These are phyloP conservation scores for Solioccasus polychromus DNA, from an alignment of 768 basidiomycete species.

Conservation along the genomic window DNA sequence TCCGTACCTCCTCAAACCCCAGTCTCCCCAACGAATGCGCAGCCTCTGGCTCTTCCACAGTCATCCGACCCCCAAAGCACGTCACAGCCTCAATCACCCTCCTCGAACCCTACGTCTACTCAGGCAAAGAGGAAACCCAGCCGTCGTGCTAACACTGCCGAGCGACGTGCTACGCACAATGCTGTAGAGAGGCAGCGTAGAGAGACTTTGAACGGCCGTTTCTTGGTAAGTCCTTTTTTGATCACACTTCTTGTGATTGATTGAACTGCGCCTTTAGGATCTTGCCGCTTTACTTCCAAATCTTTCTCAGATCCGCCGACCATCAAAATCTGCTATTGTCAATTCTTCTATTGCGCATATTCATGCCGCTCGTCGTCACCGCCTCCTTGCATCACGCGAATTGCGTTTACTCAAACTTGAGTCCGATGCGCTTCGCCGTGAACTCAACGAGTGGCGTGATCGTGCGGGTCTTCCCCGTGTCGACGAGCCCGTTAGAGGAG, in stretches of 20 bases:
- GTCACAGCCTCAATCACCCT: conserved; percentile 21
- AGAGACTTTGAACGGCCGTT: conserved; percentile 90
- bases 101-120: conserved; percentile 23
- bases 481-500: conserved; percentile 70
- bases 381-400: conserved; percentile 77
- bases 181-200: conserved; percentile 92
- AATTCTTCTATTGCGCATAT: conserved; percentile 92
- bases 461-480: conserved; percentile 66
- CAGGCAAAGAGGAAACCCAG: conserved; percentile 76
- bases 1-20: conserved; percentile 50
- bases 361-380: conserved; percentile 77
- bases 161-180: conserved; percentile 94
- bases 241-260: conserved; percentile 11
- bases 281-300: conserved; percentile 91
- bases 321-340: conserved; percentile 95
- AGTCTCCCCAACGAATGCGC: conserved; percentile 36
- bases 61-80: conserved; percentile 24
- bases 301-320: conserved; percentile 86
- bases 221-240: conserved; percentile 57
- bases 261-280: conserved; percentile 47
- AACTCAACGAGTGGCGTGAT: conserved; percentile 92
- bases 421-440: conserved; percentile 80
- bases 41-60: conserved; percentile 35
- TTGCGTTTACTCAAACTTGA: conserved; percentile 77
- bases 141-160: conserved; percentile 92